Percentiles rank a stretch among this genome's conserved stretches.
These are phyloP conservation scores for Hymenoscyphus fraxineus DNA, from an alignment of 2,329 filamentous ascomycete genomes.

Conservation along the genomic window DNA sequence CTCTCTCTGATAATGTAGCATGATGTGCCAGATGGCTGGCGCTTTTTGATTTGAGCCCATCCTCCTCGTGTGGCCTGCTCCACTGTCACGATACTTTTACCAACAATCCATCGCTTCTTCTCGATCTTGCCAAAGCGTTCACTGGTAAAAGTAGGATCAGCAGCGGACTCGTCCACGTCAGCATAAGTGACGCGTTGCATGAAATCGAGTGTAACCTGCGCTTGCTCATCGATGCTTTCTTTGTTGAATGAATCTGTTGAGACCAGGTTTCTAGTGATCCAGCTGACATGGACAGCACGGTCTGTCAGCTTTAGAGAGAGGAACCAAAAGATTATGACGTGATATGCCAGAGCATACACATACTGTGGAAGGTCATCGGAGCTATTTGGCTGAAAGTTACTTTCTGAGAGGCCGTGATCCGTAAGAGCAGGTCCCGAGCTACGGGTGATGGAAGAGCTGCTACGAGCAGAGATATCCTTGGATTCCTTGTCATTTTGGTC, in stretches of 20 bases:
- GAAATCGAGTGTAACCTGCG: slow-evolving; percentile 88
- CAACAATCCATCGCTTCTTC: slow-evolving; percentile 68
- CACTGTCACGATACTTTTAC: slow-evolving; percentile 70
- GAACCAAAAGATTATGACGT: slow-evolving; percentile 97
- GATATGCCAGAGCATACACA: slow-evolving; percentile 88
- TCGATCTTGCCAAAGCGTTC: slow-evolving; percentile 62
- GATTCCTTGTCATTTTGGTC: slow-evolving; percentile 50
- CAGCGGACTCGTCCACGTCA: slow-evolving; percentile 73
- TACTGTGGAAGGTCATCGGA: slow-evolving; percentile 85
- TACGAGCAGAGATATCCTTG: slow-evolving; percentile 35
- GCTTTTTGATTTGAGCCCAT: slow-evolving; percentile 67
- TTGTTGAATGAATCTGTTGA: slow-evolving; percentile 74
- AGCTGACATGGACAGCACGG: slow-evolving; percentile 77
- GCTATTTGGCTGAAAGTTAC: slow-evolving; percentile 39
- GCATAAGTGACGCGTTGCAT: slow-evolving; percentile 87
- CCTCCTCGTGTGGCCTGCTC: slow-evolving; percentile 65
- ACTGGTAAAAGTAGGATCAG: slow-evolving; percentile 62
- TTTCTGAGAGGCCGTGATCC: slow-evolving; percentile 41
- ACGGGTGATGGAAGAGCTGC: slow-evolving; percentile 36
- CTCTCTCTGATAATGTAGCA: slow-evolving; percentile 51
- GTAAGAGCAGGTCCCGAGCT: slow-evolving; percentile 33
- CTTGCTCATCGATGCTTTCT: slow-evolving; percentile 82
- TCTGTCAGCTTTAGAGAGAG: slow-evolving; percentile 82
- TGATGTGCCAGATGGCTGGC: slow-evolving; percentile 66
- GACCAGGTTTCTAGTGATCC: slow-evolving; percentile 81